Base-by-base conservation (phyloP, 306 rosid genomes). In the Luffa acutangula region DNA sequence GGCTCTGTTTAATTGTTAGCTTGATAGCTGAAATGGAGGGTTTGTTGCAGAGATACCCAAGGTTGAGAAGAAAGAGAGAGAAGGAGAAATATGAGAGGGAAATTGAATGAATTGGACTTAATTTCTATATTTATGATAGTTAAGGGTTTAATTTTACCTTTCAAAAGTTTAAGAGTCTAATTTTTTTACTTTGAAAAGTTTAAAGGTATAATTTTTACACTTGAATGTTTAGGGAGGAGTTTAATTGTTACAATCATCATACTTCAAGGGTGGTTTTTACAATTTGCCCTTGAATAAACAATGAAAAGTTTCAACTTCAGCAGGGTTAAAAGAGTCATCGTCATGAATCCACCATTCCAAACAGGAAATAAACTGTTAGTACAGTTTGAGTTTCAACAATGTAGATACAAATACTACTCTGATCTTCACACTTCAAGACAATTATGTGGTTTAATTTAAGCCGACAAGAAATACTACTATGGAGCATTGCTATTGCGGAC, bases 401-500 rank as follows among this genome's bases (percentile, higher is more conserved):
- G 60, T 49, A 3, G 46, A 49, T 48, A 15, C 75, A 69, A 52
- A 66, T n/a, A 43, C 42, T 25, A 20, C 43, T 45, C 21, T 20
- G 11, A 8, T 17, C n/a, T 48, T 25, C 59, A 49, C 62, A 51
- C 31, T 15, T 9, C 14, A 51, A 51, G 45, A 49, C 57, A 25
- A 25, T 12, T 20, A 11, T 46, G 7, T 25, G 76, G 37, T 48
- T 72, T 13, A 72, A 15, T 45, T 31, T 17, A 45, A 21, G 54
- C 56, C 77, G 48, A 48, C 42, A 6, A 46, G 9, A 25, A 72
- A 70, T 25, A 25, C 52, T 48, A 46, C 58, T 81, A 85, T 17
- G 87, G 65, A 72, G 78, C 83, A 52, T 56, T 76, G n/a, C 51
- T 9, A 78, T 1, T 83, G 31, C 41, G 53, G 3, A 6, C 25